Evolutionary conservation across 179 eudicot genomes (phyloP), one percentile per base, ranked within the genome.

Genomic region (Sideroxylon spinosum): DNA sequence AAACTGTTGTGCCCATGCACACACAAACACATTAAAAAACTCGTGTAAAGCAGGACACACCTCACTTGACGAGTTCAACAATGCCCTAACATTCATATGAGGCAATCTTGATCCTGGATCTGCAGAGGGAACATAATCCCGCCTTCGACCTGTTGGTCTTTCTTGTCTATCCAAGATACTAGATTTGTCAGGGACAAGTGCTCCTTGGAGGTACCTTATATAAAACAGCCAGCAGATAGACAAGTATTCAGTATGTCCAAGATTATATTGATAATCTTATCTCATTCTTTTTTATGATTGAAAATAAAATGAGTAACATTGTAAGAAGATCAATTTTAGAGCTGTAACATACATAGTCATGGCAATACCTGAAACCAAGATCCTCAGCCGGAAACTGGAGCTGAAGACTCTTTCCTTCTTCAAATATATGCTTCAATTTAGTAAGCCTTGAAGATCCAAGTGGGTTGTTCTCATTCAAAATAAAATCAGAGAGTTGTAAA

Each of bases 361-460:
- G 76, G 60, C 14, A 62, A 50, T 84, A 91, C 99, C 98, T 87
- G 87, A 91, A 95, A 80, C 99, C 99, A 52, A 95, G 91, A 87
- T 95, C 99, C 82, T 93, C 99, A 19, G 97, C 99, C 68, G 97
- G 99, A 75, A 95, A 95, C 82, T 93, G 98, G 55, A 95, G 93
- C 83, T 95, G 99, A 80, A 95, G 96, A 88, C 98, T 95, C 82
- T 89, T 88, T 87, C 99, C 99, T 84, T 89, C 93, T 83, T 90
- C 94, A 89, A 93, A 90, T 68, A 90, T 93, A 25, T 66, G 84
- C 81, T 86, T 88, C 78, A 93, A 75, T 81, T 83, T 90, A 61
- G 93, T 88, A 74, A 95, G 98, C 85, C 99, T 88, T 71, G 87
- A 79, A 81, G 97, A 86, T 62, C 99, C 99, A 75, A 95, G 81